A percentile compares a stretch with the other conserved stretches of the same genome.
Evolutionary conservation across 2,329 filamentous ascomycete species (phyloP).

Genomic region (Trichothecium roseum): DNA sequence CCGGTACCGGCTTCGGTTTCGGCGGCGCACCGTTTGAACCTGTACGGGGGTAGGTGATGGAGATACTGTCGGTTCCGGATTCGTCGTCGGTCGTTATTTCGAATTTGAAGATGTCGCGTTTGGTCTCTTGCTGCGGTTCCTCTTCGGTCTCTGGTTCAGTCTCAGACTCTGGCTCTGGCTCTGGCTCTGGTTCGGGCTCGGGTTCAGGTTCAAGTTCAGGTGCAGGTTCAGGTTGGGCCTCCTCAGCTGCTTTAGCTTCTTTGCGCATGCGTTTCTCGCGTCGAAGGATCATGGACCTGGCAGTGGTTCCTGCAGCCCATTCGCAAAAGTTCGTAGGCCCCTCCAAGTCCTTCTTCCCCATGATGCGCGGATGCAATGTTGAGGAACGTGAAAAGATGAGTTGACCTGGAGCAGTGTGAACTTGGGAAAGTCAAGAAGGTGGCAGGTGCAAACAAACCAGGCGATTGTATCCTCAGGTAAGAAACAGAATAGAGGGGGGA

Average conservation of each 20-base stretch:
- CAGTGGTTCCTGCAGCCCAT: conserved; percentile 28
- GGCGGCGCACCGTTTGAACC: conserved; percentile 6
- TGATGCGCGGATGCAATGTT: neutral
- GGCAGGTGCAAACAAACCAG: too few species aligned
- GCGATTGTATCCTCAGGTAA: too few species aligned
- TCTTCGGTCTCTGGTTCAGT: too few species aligned
- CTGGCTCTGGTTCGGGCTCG: too few species aligned
- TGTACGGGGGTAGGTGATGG: conserved; percentile 36
- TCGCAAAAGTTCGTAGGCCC: conserved; percentile 22
- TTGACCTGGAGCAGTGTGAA: too few species aligned
- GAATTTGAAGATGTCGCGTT: conserved; percentile 22
- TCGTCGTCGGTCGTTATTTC: conserved; percentile 41
- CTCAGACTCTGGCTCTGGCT: too few species aligned
- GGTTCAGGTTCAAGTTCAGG: too few species aligned
- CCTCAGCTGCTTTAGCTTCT: too few species aligned
- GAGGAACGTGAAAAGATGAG: too few species aligned
- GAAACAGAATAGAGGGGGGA: too few species aligned
- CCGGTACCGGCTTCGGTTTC: conserved; percentile 5
- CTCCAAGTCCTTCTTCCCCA: neutral
- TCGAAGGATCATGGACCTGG: conserved; percentile 12
- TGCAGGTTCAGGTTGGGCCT: too few species aligned
- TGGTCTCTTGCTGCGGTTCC: conserved; percentile 11
- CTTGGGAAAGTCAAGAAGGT: too few species aligned
- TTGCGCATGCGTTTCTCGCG: conserved; percentile 14
- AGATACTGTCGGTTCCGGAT: conserved; percentile 35